A percentile compares a stretch with the other conserved stretches of the same genome.
Evolutionary conservation across 352 stramenopile species (phyloP).

Genomic region (Pythium rhizo-oryzae): DNA sequence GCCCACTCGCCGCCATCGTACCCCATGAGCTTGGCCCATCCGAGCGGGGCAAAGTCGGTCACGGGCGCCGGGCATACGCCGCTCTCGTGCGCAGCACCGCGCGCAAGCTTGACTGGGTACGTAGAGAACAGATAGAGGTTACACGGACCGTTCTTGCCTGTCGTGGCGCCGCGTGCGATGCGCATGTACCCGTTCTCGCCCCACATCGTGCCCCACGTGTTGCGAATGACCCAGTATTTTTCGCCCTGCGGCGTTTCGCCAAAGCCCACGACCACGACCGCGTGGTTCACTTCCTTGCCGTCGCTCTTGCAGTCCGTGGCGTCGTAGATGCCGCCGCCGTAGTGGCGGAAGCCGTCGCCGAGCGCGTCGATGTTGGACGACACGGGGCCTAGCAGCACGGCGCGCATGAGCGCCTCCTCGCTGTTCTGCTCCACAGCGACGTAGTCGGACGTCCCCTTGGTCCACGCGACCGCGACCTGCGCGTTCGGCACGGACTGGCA

Average conservation of each 20-base stretch:
- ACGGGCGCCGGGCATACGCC: conserved; percentile 40
- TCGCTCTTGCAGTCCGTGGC: conserved; percentile 72
- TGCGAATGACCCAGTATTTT: conserved; percentile 90
- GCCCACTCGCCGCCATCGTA: conserved; percentile 43
- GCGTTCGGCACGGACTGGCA: conserved; percentile 35
- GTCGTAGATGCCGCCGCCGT: conserved; percentile 87
- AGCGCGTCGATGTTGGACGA: conserved; percentile 78
- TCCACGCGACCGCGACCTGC: conserved; percentile 58
- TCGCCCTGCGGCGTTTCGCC: conserved; percentile 68
- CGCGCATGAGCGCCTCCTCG: conserved; percentile 64
- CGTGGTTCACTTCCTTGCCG: conserved; percentile 85
- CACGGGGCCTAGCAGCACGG: conserved; percentile 66
- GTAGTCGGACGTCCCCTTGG: conserved; percentile 51
- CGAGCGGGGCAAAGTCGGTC: conserved; percentile 44
- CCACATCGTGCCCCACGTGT: conserved; percentile 92
- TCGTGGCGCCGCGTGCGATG: conserved; percentile 48
- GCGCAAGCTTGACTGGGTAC: conserved; percentile 62
- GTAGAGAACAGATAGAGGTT: conserved; percentile 79
- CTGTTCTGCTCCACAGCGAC: conserved; percentile 49
- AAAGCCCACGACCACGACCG: conserved; percentile 86
- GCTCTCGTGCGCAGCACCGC: conserved; percentile 18
- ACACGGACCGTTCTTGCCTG: conserved; percentile 49
- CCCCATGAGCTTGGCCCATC: conserved; percentile 37
- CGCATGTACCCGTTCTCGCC: conserved; percentile 84
- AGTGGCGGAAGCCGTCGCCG: conserved; percentile 82